Evolutionary conservation across 2,329 filamentous ascomycete genomes (phyloP).

Genomic region (Penicillium concentricum): DNA sequence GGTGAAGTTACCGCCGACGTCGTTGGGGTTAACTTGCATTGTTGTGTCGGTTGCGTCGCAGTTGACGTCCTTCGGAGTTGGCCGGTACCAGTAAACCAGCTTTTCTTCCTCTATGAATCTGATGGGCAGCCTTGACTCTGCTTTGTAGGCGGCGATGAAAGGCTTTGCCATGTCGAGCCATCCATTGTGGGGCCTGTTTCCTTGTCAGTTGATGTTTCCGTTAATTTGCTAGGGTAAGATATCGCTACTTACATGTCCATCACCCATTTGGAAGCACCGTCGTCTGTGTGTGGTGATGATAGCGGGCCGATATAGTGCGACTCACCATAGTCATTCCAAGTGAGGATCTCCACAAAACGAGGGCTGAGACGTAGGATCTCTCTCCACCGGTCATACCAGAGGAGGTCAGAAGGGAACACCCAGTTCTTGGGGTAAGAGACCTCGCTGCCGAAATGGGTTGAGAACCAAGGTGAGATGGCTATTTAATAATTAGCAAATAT

Average conservation of each 20-base stretch:
- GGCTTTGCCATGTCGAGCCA: conserved; percentile 56
- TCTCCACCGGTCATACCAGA: conserved; percentile 47
- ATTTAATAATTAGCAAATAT: background rate
- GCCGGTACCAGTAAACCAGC: conserved; percentile 58
- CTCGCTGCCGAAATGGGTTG: conserved; percentile 48
- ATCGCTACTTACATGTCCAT: conserved; percentile 47
- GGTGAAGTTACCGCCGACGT: conserved; percentile 54
- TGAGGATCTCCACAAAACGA: conserved; percentile 50
- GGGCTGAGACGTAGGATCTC: conserved; percentile 46
- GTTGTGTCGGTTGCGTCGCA: conserved; percentile 57
- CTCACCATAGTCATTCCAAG: conserved; percentile 56
- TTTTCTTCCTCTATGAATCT: conserved; percentile 49
- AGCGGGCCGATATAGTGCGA: conserved; percentile 56
- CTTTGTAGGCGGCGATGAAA: conserved; percentile 55
- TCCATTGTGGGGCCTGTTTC: conserved; percentile 49
- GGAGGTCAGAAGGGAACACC: conserved; percentile 47
- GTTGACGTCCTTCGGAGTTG: conserved; percentile 47
- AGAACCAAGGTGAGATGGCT: conserved; percentile 54
- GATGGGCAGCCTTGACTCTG: conserved; percentile 36
- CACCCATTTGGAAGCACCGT: conserved; percentile 49
- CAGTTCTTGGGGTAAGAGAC: conserved; percentile 54
- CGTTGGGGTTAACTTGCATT: conserved; percentile 43
- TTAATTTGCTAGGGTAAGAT: no score
- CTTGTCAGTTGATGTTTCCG: background rate
- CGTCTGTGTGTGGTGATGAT: conserved; percentile 39